Base-by-base conservation (phyloP, 1,284 basidiomycete genomes). In the Gomphus bonarii region DNA sequence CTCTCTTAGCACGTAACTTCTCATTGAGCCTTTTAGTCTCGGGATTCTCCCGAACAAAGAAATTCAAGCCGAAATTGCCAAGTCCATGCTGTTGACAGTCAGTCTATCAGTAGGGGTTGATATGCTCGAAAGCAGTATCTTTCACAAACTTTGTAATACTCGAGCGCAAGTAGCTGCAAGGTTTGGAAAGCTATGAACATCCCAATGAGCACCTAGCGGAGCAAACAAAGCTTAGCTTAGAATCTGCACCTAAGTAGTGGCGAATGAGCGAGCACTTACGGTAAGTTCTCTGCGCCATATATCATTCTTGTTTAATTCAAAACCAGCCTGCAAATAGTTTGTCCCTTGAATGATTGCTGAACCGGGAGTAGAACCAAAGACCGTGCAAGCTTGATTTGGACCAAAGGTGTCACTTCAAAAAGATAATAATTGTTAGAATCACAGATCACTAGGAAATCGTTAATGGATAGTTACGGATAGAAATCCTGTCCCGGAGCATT, bases 151-250 rank as follows among this genome's bases (percentile, higher is more conserved):
- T 81, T 80, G 67, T 79, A 80, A 62, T 72, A 81, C 65, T 88
- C 85, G 22, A 88, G 73, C 12, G 74, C 74, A 25, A 84, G 50
- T 22, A 81, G 69, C 66, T 88, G 85, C 1, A 78, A 74, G 31
- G 82, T 38, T 68, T 87, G 76, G 72, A 91, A 91, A 62, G 80
- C 70, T 55, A 86, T 42, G 65, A 88, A 74, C 73, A 87, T 88
- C 7, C 73, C 82, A 54, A 70, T 57, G 33, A 71, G 64, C 60
- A 58, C 35, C 10, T 16, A 38, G 28, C n/a, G n/a, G 66, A 16
- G 16, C 22, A 8, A 5, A 8, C 8, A 35, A 35, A 36, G 22
- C 40, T 36, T 20, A 33, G 70, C 57, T 72, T 72, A 55, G 69
- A 72, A 61, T 66, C 14, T 14, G 62, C 61, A 62, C 70, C 69